Evolutionary conservation across 129 eudicot species (phyloP), one percentile per base, ranked within the genome.

Genomic region (Pulicaria dysenterica): DNA sequence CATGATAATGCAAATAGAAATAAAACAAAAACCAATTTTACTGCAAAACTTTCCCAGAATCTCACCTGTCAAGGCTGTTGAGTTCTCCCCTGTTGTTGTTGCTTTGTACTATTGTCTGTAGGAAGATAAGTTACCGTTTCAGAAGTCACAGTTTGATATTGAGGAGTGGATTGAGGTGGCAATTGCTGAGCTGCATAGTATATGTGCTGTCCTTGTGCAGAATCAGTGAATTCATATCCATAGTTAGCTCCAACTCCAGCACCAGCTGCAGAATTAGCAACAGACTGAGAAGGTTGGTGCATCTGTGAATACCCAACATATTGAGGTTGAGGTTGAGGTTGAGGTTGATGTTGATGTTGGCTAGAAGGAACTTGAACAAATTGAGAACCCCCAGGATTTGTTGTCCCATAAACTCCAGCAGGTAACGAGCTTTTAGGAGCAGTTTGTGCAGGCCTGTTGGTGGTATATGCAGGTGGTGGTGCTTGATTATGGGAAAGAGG

Each of bases 131-230:
- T 76, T 15, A 88, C 81, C 14, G 83, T 64, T 72, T 89, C 98
- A 36, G 81, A 79, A 19, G 83, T 64, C 67, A 93, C 57, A 13
- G 95, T 90, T 64, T 90, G 98, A 72, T 84, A 93, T 66, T 87
- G 98, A 63, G 95, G 88, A 63, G 87, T 67, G 72, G 86, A 51
- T 63, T 85, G 88, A 37, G 98, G 96, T 45, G 73, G 82, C 72
- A 77, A 49, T 12, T 78, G 82, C 63, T 83, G 95, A 58, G 87
- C 86, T 2, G 82, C 82, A 69, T 85, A 93, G 81, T 93, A 93
- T 41, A 93, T 66, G 53, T 84, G 92, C 58, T 78, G 82, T 36
- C 83, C 78, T 64, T 92, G 93, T 38, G 90, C n/a, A 53, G 96
- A 90, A 74, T 93, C 92, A 38, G 82, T 37, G 39, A 53, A 87